Evolutionary conservation across 805 yeast species (phyloP).

Genomic region (Blastobotrys chiropterorum): DNA sequence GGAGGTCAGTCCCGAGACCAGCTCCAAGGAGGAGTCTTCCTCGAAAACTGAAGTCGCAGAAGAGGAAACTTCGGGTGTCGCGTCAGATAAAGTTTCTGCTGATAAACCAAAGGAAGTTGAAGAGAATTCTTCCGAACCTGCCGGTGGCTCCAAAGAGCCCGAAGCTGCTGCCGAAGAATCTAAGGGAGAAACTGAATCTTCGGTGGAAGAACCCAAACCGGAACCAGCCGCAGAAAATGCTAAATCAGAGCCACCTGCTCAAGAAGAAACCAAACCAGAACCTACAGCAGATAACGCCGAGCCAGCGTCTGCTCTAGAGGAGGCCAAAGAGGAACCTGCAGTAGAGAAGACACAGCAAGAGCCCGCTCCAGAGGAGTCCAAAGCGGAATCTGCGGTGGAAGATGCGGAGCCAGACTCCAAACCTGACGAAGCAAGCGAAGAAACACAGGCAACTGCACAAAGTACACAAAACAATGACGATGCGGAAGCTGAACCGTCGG

Average conservation of each 20-base stretch:
- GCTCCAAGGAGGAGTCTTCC: no score
- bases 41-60: no score
- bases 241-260: constrained; percentile 1
- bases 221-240: neutral
- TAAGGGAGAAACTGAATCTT: constrained; percentile 3
- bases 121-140: constrained; percentile 20
- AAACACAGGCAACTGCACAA: constrained; percentile 12
- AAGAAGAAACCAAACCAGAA: neutral
- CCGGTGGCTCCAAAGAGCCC: constrained; percentile 9
- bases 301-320: neutral
- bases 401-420: constrained; percentile 4
- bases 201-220: neutral
- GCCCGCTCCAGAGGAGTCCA: constrained; percentile 3
- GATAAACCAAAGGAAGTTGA: constrained; percentile 18
- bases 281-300: neutral
- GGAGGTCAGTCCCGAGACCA: constrained; percentile 11
- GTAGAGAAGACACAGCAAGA: neutral
- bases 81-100: constrained; percentile 12
- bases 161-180: constrained; percentile 4
- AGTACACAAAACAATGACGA: constrained; percentile 5
- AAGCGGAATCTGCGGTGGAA: no score
- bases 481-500: constrained; percentile 1
- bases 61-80: no score
- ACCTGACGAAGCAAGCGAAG: constrained; percentile 17
- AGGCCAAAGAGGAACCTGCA: neutral